Evolutionary conservation across 805 yeast species (phyloP), one percentile per base, ranked within the genome.

Genomic region (Maudiozyma bulderi): DNA sequence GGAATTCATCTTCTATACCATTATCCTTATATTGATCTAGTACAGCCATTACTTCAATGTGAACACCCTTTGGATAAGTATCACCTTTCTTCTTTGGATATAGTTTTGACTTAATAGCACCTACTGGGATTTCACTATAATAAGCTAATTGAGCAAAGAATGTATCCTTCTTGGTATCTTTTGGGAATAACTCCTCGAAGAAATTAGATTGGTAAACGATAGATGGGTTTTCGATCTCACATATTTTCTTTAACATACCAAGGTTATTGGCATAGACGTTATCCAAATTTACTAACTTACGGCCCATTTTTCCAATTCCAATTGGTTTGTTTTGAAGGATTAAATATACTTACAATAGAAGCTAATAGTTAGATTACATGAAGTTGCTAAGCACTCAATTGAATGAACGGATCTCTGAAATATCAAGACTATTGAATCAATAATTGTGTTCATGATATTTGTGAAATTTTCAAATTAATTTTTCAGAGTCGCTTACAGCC

Each of bases 111-210:
- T 81, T 80, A 45, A 88, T 68, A 4, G 81, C 83, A 13, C 93
- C 96, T 4, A 88, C 91, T 7, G 95, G 88, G 6, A 85, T 76
- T 58, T 84, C 95, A 45, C 83, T 76, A 64, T 74, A 84, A 66
- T 73, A 85, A 0, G 83, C 85, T 48, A 59, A 43, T 45, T 59
- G 26, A 15, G 50, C 26, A 45, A 58, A 63, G 43, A 50, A 58
- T 6, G 58, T 52, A 40, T 51, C 49, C 2, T 45, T 43, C 32
- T 47, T 43, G 10, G 29, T 31, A 39, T 42, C 51, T 9, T 53
- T 48, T 28, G 56, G 44, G 31, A 57, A 56, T 29, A 59, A 39
- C 46, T 61, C 64, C 39, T 55, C 47, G 47, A 58, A 64, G 50
- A 57, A 62, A 32, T 51, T 41, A 5, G 53, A 50, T 30, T 60